These are phyloP conservation scores for Scheffersomyces titani DNA, from an alignment of 1,139 yeast genomes.

Conservation along the genomic window DNA sequence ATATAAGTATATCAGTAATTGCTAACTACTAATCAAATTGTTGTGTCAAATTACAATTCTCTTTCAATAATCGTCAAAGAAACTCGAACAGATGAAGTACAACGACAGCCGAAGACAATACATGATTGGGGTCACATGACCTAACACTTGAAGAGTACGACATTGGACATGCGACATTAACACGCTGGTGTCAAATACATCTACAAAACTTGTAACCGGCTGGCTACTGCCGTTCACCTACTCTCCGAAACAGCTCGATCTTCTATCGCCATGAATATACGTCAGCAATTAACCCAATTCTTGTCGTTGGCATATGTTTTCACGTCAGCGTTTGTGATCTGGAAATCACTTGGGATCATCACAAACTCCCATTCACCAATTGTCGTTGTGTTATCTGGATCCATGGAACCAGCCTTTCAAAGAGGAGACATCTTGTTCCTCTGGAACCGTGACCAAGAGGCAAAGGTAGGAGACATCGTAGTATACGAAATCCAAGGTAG, in stretches of 20 bases:
- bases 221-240: neutral
- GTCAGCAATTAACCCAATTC: slow-evolving; percentile 54
- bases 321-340: slow-evolving; percentile 87
- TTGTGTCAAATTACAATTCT: no score
- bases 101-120: no score
- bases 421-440: slow-evolving; percentile 92
- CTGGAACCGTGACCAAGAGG: slow-evolving; percentile 76
- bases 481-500: slow-evolving; percentile 87
- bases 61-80: no score
- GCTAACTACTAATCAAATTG: no score
- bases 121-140: slow-evolving; percentile 1
- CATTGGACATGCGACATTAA: slow-evolving; percentile 2
- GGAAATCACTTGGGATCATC: slow-evolving; percentile 80
- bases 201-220: neutral
- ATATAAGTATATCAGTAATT: no score
- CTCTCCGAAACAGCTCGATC: neutral
- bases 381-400: slow-evolving; percentile 95
- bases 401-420: slow-evolving; percentile 99
- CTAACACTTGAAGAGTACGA: neutral
- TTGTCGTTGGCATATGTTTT: slow-evolving; percentile 76
- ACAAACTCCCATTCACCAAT: slow-evolving; percentile 90
- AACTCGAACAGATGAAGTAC: no score
- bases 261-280: slow-evolving; percentile 36
- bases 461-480: slow-evolving; percentile 90
- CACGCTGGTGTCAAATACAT: slow-evolving; percentile 10